A percentile compares a stretch with the other conserved stretches of the same genome.
These are phyloP conservation scores for Ophiostoma himal-ulmi DNA, from an alignment of 2,329 filamentous ascomycete genomes.

Conservation along the genomic window DNA sequence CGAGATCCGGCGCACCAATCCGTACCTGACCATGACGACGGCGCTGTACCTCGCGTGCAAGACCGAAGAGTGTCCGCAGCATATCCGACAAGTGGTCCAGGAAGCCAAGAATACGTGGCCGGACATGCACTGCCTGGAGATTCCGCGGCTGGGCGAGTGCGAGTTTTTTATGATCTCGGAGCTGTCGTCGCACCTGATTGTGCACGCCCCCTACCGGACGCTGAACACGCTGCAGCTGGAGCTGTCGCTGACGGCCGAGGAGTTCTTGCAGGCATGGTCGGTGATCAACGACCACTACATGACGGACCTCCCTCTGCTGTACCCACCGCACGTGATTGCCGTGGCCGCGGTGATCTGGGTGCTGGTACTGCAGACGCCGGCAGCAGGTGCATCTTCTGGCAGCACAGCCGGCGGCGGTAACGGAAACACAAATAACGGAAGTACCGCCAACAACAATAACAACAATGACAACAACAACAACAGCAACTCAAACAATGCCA, in stretches of 20 bases:
- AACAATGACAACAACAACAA: background rate
- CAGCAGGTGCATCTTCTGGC: conserved; percentile 6
- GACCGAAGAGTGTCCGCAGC: conserved; percentile 95
- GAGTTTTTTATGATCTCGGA: conserved; percentile 90
- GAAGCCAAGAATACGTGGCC: conserved; percentile 85
- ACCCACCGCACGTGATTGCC: conserved; percentile 82
- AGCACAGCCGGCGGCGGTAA: background rate
- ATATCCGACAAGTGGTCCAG: conserved; percentile 82
- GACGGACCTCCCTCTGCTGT: conserved; percentile 81
- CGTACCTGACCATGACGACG: conserved; percentile 87
- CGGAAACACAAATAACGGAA: background rate
- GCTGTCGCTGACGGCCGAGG: conserved; percentile 69
- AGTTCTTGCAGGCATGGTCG: conserved; percentile 69
- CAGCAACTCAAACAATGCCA: background rate
- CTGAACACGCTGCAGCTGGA: conserved; percentile 64
- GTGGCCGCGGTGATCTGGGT: conserved; percentile 78
- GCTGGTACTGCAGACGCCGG: conserved; percentile 68
- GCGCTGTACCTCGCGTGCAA: conserved; percentile 94
- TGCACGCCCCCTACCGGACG: conserved; percentile 86
- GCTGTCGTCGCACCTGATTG: conserved; percentile 80
- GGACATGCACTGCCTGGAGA: conserved; percentile 66
- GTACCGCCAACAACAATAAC: background rate
- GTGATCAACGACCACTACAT: conserved; percentile 91
- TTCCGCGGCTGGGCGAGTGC: conserved; percentile 82
- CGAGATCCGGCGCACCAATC: conserved; percentile 87